Evolutionary conservation across 371 early-diverging fungal genomes (phyloP).

Genomic region (Blakeslea trispora): DNA sequence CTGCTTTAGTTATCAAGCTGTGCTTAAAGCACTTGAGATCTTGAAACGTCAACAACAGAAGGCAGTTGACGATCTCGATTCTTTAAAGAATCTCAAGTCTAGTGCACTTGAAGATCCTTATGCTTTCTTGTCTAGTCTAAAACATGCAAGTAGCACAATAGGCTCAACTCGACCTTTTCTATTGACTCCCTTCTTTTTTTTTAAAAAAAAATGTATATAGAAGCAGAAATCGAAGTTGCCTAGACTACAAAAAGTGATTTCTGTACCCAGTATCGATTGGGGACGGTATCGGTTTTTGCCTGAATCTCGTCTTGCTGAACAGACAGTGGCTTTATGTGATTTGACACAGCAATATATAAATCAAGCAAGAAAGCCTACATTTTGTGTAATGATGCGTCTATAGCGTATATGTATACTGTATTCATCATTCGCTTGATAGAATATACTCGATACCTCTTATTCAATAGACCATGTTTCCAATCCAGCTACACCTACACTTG

Average conservation of each 20-base stretch:
- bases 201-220: too few relatives aligned
- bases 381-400: too few relatives aligned
- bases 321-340: slow-evolving; percentile 22
- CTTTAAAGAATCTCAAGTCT: slow-evolving; percentile 44
- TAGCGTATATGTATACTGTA: too few relatives aligned
- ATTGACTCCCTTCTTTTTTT: too few relatives aligned
- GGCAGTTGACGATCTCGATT: slow-evolving; percentile 47
- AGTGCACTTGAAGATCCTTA: slow-evolving; percentile 52
- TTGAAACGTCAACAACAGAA: slow-evolving; percentile 47
- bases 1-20: slow-evolving; percentile 35
- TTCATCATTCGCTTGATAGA: too few relatives aligned
- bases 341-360: slow-evolving; percentile 19
- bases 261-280: slow-evolving; percentile 48
- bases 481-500: slow-evolving; percentile 17
- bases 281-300: slow-evolving; percentile 41
- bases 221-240: slow-evolving; percentile 31
- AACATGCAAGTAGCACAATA: slow-evolving; percentile 31
- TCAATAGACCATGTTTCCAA: slow-evolving; percentile 12
- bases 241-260: slow-evolving; percentile 43
- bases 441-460: slow-evolving; percentile 23
- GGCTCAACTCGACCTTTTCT: too few relatives aligned
- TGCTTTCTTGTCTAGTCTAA: slow-evolving; percentile 49
- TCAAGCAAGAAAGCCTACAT: slow-evolving; percentile 19
- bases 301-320: slow-evolving; percentile 39
- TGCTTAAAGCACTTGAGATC: slow-evolving; percentile 34